Percentiles rank a stretch among this genome's conserved stretches.
Conservation (phyloP, 1,284 basidiomycete species). For the Moesziomyces sp. region DNA sequence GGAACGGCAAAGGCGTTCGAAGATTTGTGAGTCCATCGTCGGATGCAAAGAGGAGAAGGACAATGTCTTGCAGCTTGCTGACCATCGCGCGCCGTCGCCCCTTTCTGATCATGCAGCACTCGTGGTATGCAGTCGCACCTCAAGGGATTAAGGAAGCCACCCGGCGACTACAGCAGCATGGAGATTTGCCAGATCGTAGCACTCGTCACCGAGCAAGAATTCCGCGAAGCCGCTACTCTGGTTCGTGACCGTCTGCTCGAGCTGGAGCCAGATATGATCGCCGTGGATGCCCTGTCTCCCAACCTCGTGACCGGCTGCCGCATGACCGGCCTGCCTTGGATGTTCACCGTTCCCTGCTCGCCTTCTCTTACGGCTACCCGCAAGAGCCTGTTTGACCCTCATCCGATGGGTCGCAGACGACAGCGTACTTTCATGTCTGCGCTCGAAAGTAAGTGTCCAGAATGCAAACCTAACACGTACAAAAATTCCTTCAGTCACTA, state of each 20-base stretch:
- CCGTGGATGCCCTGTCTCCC: constrained; percentile 55
- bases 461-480: too few relatives aligned
- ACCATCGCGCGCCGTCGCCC: not conserved
- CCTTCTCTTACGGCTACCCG: constrained; percentile 38
- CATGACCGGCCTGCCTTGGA: constrained; percentile 48
- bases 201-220: constrained; percentile 22
- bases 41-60: not conserved
- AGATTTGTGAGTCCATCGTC: constrained; percentile 12
- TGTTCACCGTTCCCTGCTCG: constrained; percentile 50
- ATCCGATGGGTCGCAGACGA: constrained; percentile 48
- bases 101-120: constrained; percentile 5
- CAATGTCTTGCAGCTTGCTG: not conserved
- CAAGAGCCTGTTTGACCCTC: constrained; percentile 32
- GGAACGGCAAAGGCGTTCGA: constrained; percentile 24
- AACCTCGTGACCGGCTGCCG: constrained; percentile 52
- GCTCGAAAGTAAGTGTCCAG: constrained; percentile 16
- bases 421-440: constrained; percentile 13
- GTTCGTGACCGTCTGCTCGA: constrained; percentile 39
- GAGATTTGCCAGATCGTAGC: constrained; percentile 25
- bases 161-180: constrained; percentile 35
- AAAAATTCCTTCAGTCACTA: not conserved
- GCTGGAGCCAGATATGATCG: constrained; percentile 51
- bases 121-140: constrained; percentile 27
- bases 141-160: constrained; percentile 26
- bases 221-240: constrained; percentile 31